Evolutionary conservation across 2,329 filamentous ascomycete species (phyloP).

Genomic region (Cytospora chrysosperma): DNA sequence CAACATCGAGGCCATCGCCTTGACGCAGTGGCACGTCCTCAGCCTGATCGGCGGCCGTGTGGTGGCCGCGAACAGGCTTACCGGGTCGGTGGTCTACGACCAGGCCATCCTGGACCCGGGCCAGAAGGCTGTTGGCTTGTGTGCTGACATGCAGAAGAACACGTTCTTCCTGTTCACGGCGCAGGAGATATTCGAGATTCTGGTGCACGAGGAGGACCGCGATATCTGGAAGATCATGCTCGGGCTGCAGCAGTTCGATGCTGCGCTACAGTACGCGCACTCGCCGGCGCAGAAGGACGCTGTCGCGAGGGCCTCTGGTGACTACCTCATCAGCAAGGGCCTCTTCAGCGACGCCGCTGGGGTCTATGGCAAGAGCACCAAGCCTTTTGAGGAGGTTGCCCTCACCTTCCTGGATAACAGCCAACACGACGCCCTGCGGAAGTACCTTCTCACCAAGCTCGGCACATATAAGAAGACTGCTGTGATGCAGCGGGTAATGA

Average conservation of each 20-base stretch:
- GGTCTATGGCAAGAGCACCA: conserved; percentile 92
- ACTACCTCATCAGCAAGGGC: conserved; percentile 78
- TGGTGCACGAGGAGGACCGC: conserved; percentile 83
- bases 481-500: conserved; percentile 92
- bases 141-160: conserved; percentile 89
- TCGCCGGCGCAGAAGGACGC: conserved; percentile 81
- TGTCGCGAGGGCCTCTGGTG: conserved; percentile 87
- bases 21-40: conserved; percentile 93
- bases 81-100: conserved; percentile 82
- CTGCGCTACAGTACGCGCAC: conserved; percentile 80
- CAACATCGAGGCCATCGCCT: conserved; percentile 72
- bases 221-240: conserved; percentile 96
- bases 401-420: conserved; percentile 85
- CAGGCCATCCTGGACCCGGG: conserved; percentile 80
- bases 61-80: conserved; percentile 82
- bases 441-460: conserved; percentile 85
- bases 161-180: conserved; percentile 96
- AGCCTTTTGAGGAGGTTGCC: conserved; percentile 94
- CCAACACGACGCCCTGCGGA: conserved; percentile 86
- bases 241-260: conserved; percentile 81
- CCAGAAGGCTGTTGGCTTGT: conserved; percentile 77
- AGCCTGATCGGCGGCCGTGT: conserved; percentile 79
- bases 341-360: conserved; percentile 82
- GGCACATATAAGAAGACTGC: conserved; percentile 76
- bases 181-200: conserved; percentile 90